A percentile compares a stretch with the other conserved stretches of the same genome.
Evolutionary conservation across 2,329 filamentous ascomycete genomes (phyloP).

Genomic region (Bisporella sp.): DNA sequence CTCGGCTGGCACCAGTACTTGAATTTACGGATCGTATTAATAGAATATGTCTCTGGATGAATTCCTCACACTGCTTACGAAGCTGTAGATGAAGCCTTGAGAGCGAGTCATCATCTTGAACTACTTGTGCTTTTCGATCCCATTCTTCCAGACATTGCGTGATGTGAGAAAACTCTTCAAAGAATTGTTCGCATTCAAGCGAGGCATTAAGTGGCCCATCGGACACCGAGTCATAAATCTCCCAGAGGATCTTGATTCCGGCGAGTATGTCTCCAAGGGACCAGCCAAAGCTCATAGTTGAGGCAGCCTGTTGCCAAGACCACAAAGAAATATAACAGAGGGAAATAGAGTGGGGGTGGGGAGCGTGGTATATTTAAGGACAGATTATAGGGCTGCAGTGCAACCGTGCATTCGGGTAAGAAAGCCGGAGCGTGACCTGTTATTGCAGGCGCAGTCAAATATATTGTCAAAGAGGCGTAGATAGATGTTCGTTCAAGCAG

Average conservation of each 20-base stretch:
- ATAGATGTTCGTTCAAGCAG: too few species aligned
- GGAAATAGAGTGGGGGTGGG: too few species aligned
- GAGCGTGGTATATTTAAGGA: too few species aligned
- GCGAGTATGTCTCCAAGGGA: slow-evolving; percentile 28
- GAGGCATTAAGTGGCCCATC: slow-evolving; percentile 17
- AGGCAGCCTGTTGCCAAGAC: too few species aligned
- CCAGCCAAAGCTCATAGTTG: slow-evolving; percentile 29
- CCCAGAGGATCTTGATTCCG: slow-evolving; percentile 19
- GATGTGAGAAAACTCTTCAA: slow-evolving; percentile 15
- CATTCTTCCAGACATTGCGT: slow-evolving; percentile 14
- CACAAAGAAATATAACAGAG: too few species aligned
- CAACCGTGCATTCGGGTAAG: too few species aligned
- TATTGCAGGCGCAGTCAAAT: too few species aligned
- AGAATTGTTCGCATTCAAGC: slow-evolving; percentile 15
- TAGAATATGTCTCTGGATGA: slow-evolving; percentile 15
- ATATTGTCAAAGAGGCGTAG: too few species aligned
- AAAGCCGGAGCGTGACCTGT: too few species aligned
- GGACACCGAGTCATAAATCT: slow-evolving; percentile 14
- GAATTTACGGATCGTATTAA: slow-evolving; percentile 17
- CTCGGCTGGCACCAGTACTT: slow-evolving; percentile 5
- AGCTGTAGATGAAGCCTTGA: slow-evolving; percentile 9
- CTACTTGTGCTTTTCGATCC: slow-evolving; percentile 9
- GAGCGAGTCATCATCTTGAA: slow-evolving; percentile 4
- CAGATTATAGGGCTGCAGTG: too few species aligned
- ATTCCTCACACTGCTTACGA: slow-evolving; percentile 9